Base-by-base conservation (phyloP, 306 rosid species). In the Castanea sativa region DNA sequence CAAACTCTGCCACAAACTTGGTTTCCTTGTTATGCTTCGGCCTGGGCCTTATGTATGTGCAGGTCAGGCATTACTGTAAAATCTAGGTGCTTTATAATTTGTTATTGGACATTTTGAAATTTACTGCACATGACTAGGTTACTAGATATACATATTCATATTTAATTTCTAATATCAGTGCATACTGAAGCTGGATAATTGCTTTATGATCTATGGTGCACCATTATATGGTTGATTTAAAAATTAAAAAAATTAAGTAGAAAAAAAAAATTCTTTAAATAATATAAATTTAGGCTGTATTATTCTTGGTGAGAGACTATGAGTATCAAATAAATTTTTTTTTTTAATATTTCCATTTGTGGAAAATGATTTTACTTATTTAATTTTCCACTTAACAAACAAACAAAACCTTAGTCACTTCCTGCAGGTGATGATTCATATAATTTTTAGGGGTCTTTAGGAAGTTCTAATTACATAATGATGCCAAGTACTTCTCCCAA, bases 41-140 rank as follows among this genome's bases (percentile, higher is more conserved):
- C 74, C 97, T 7, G 99, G 99, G 68, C 99, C 99, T 79, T 95
- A 94, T 79, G 86, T 92, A 74, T 92, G 99, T 72, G 97, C 79
- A 87, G 99, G 98, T 91, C 75, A 78, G 86, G 83, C 73, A 35
- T 63, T 65, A 80, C 32, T 77, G 75, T 57, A 55, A 43, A 72
- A 77, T 76, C 53, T 59, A 61, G 19, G 52, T 59, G 21, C 71
- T 76, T 35, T 59, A 7, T 58, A 63, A 18, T 51, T 58, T 53
- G 35, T 41, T 29, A 38, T 25, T 69, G 55, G 78, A 51, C 73
- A 59, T 78, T 29, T 43, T 69, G 79, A 68, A 16, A 38, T 68
- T 68, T 27, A 35, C 52, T 1, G 27, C 51, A 38, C 58, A 76
- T 73, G 18, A 61, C 63, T 21, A n/a, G 75, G 41, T 74, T 69